Evolutionary conservation across 306 rosid genomes (phyloP), one percentile per base, ranked within the genome.

Genomic region (Lablab purpureus): DNA sequence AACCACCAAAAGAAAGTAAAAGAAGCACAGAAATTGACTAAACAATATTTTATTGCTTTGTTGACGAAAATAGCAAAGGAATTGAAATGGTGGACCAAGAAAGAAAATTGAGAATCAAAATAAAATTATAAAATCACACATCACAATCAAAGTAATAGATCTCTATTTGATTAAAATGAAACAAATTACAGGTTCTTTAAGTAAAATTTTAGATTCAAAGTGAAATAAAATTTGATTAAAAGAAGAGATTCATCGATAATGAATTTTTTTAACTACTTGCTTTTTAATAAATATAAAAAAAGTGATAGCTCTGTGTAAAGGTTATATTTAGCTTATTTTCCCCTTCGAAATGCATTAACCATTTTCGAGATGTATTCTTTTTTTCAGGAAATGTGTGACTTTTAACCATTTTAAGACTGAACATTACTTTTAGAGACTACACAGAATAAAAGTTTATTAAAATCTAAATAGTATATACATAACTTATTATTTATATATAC

Each of bases 1-100:
- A 74, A 75, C 85, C 37, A 12, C 46, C 18, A 23, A 66, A 40
- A 66, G n/a, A 25, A 23, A 25, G 64, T 6, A 23, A 56, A 56
- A 23, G 49, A 64, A n/a, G 49, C 70, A 66, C 11, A 40, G 12
- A 37, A 37, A 66, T 37, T 11, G 51, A 59, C 40, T 40, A 9
- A 19, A 66, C 17, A 18, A 64, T 2, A 18, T 37, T 37, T 40
- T 37, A 1, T 19, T 21, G 10, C 27, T 66, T 21, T 36, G 50
- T 66, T 37, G 71, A 66, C 46, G 25, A 40, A 66, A 66, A 66
- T 43, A 36, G 50, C 28, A 10, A 66, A 18, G 71, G 6, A 65
- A 4, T 65, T 8, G 21, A 32, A 63, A 32, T 23, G 27, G 70
- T 34, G 70, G 47, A 18, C 70, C 70, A 64, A 17, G 14, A n/a